Base-by-base conservation (phyloP, 2,329 filamentous ascomycete genomes). In the Fusarium protoensiforme region DNA sequence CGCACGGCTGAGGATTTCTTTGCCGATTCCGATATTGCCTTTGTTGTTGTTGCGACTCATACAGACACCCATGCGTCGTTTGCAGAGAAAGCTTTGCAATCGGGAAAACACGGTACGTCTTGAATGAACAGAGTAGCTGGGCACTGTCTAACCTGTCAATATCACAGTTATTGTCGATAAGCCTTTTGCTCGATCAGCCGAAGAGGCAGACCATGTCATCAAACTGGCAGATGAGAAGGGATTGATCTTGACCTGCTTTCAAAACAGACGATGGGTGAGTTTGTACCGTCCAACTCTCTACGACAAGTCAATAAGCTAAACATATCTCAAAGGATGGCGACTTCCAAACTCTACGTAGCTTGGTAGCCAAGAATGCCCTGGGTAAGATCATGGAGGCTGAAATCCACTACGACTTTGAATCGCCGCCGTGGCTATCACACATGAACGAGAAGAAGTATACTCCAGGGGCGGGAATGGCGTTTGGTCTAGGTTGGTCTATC, bases 351-450 rank as follows among this genome's bases (percentile, higher is more conserved):
- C 65, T 77, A 0, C 68, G 65, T 4, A 56, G 69, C 5, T 62
- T 77, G 0, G 20, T 75, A 1, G 48, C 65, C 0, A 65, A 71
- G 18, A 66, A 65, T 9, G 75, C 75, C 16, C 24, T 77, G 0
- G 91, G 91, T 18, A 86, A 90, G 2, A 83, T 92, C 57, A 87
- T 87, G 39, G 91, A 93, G 72, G 92, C 90, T 59, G 88, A 92
- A 74, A 87, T 90, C 4, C 90, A 92, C 79, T 92, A 92, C 67
- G 91, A 93, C 75, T 88, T 86, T 41, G 84, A 84, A 38, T 80
- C 80, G 1, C 82, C 85, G 0, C 48, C 77, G 1, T 87, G 84
- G 84, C 72, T 86, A 0, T 65, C 77, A 0, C 61, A 48, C 1
- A 82, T 80, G 77, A 81, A 72, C 0, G 64, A 60, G 7, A 80